These are phyloP conservation scores for Chaetomium sp. DNA, from an alignment of 2,329 filamentous ascomycete species.

Conservation along the genomic window DNA sequence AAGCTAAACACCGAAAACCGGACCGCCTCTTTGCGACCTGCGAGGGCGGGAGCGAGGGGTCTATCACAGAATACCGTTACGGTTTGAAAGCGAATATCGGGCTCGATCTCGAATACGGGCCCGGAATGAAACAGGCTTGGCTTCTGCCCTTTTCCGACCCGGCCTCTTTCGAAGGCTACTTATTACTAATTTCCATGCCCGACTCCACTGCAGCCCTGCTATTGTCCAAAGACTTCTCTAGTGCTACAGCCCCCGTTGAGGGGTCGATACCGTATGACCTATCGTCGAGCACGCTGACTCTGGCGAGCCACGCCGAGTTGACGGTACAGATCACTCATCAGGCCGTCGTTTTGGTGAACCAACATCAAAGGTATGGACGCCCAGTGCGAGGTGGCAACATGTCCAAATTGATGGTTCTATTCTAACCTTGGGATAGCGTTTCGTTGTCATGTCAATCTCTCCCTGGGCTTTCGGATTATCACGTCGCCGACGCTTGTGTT, in stretches of 20 bases:
- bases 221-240: conserved; percentile 51
- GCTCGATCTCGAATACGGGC: conserved; percentile 55
- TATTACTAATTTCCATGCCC: conserved; percentile 53
- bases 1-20: conserved; percentile 50
- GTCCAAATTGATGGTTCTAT: background rate
- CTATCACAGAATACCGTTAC: conserved; percentile 68
- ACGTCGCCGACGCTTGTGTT: conserved; percentile 49
- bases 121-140: conserved; percentile 57
- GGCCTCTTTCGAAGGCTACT: conserved; percentile 36
- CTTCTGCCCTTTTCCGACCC: conserved; percentile 45
- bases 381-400: background rate
- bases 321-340: conserved; percentile 59
- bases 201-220: conserved; percentile 52
- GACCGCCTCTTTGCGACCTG: conserved; percentile 68
- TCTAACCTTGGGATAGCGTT: conserved; percentile 23
- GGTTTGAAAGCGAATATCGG: conserved; percentile 71
- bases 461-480: background rate
- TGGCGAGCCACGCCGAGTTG: conserved; percentile 42
- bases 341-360: conserved; percentile 45
- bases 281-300: conserved; percentile 54
- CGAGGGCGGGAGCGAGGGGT: conserved; percentile 63
- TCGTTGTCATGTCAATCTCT: conserved; percentile 25
- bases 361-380: conserved; percentile 39
- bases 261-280: conserved; percentile 54
- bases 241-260: conserved; percentile 48